These are phyloP conservation scores for Tolypocladium nubicola DNA, from an alignment of 2,329 filamentous ascomycete species.

Conservation along the genomic window DNA sequence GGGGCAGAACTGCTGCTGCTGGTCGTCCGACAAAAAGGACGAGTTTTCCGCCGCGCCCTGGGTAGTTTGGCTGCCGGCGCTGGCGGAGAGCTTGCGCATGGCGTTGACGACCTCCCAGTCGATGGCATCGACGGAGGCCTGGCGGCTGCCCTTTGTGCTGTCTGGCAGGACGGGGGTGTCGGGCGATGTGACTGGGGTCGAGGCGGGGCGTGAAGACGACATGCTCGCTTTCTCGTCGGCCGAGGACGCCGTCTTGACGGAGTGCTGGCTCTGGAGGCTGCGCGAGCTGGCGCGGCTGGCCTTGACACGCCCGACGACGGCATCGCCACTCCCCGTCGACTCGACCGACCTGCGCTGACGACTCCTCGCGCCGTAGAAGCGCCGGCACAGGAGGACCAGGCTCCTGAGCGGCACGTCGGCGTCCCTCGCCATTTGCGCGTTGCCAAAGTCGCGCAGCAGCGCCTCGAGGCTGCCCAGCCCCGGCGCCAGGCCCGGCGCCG, in stretches of 20 bases:
- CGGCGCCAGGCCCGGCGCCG: constrained; percentile 12
- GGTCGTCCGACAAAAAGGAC: neutral
- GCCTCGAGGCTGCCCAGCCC: constrained; percentile 14
- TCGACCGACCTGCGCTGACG: neutral
- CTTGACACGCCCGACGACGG: no score
- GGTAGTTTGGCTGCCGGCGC: neutral
- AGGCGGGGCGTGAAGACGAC: neutral
- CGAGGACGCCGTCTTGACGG: neutral
- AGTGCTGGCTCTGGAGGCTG: neutral
- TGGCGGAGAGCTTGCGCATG: neutral
- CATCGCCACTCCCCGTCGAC: neutral
- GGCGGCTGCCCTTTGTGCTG: neutral
- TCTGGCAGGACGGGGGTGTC: neutral
- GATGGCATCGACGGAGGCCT: neutral
- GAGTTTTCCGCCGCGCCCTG: neutral
- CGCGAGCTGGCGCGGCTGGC: neutral
- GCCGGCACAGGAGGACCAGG: constrained; percentile 22
- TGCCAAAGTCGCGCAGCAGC: constrained; percentile 17
- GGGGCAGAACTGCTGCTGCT: constrained; percentile 15
- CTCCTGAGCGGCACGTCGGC: constrained; percentile 13
- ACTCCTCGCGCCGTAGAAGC: constrained; percentile 18
- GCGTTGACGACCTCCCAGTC: neutral
- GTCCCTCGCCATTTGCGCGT: constrained; percentile 11
- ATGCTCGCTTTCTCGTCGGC: neutral
- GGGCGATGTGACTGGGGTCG: neutral